Evolutionary conservation across 2,329 filamentous ascomycete species (phyloP), one percentile per base, ranked within the genome.

Genomic region (Akanthomyces muscarius): DNA sequence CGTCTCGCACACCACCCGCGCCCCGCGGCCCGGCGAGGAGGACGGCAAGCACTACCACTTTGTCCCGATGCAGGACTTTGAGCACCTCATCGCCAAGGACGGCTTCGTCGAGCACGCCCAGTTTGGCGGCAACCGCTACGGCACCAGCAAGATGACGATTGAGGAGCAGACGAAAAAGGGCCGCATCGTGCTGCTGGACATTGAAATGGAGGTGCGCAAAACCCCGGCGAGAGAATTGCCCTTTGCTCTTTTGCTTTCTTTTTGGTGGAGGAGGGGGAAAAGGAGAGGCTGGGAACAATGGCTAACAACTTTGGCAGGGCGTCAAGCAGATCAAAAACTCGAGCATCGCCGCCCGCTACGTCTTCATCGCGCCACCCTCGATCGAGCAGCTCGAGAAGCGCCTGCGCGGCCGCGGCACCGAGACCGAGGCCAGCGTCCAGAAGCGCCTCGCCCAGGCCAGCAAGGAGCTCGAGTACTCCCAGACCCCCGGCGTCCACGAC

Each of bases 251-350:
- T 16, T 11, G 16, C 30, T 18, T 51, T 33, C 16, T 53, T 67
- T n/a, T 30, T 36, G 18, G 25, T 21, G 21, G 21, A 21, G 21
- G 21, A 21, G 21, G 21, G 21, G 21, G 21, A 21, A 21, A 21
- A 21, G 21, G 21, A 21, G 21, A 21, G 21, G 21, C 21, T 21
- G 21, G 21, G 21, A 21, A 21, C 21, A 5, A 16, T 48, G 13
- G 28, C 55, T 48, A 47, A 61, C 48, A 38, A 13, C 5, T 5
- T 14, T 18, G 41, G 30, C 13, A 74, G 73, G 93, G 93, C 65
- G 92, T 97, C 64, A 97, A 97, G 80, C 93, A 97, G 78, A 90
- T 97, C 71, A 92, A 92, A 76, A 83, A 84, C 66, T 90, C 89
- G 56, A 82, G 82, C 68, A 84, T 93, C 66, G 83, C 87, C 63